Percentiles rank a stretch among this genome's conserved stretches.
These are phyloP conservation scores for Pelagophyceae sp. DNA, from an alignment of 352 stramenopile genomes.

Conservation along the genomic window DNA sequence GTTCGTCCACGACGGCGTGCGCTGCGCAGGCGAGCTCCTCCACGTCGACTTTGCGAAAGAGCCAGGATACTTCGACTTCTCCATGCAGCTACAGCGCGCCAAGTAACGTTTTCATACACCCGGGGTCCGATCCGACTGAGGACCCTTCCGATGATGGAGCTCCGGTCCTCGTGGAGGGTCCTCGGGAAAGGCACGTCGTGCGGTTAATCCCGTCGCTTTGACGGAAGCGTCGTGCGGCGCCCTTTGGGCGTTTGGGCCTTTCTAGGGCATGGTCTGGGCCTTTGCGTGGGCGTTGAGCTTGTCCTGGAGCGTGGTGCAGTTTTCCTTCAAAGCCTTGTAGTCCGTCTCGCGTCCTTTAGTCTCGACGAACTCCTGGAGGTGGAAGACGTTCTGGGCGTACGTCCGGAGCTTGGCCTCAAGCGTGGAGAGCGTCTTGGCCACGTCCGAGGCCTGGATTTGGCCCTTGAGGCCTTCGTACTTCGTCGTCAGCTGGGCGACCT, in stretches of 20 bases:
- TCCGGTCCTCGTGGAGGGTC: too few species aligned
- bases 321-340: constrained; percentile 67
- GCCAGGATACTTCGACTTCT: background rate
- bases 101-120: too few species aligned
- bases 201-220: too few species aligned
- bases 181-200: too few species aligned
- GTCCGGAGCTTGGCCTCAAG: constrained; percentile 76
- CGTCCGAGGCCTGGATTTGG: constrained; percentile 39
- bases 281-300: constrained; percentile 3
- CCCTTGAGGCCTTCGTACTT: constrained; percentile 62
- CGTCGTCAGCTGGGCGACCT: constrained; percentile 35
- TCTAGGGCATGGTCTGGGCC: too few species aligned
- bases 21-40: background rate
- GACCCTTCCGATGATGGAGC: too few species aligned
- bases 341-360: constrained; percentile 72
- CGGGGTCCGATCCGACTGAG: too few species aligned
- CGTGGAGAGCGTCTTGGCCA: constrained; percentile 54
- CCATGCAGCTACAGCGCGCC: too few species aligned
- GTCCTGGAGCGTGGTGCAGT: background rate
- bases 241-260: too few species aligned
- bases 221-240: too few species aligned
- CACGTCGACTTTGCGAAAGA: background rate
- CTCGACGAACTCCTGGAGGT: constrained; percentile 58
- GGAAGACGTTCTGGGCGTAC: constrained; percentile 82
- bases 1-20: background rate